Evolutionary conservation across 2,329 filamentous ascomycete genomes (phyloP), one percentile per base, ranked within the genome.

Genomic region (Arthrobotrys musiformis): DNA sequence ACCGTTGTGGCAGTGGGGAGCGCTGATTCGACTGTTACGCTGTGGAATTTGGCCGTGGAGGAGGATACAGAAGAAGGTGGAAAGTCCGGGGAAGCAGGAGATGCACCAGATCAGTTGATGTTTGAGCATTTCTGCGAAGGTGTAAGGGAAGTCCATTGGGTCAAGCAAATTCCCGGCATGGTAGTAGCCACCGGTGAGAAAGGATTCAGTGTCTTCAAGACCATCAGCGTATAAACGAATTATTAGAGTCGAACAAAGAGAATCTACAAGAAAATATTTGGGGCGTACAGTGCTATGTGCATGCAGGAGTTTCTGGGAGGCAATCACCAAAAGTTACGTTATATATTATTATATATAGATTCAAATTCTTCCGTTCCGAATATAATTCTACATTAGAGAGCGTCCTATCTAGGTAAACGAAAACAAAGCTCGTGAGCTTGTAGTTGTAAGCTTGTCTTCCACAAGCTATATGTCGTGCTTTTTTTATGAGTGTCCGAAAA

Each of bases 1-100:
- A 96, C 92, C 83, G 96, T 98, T 81, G 90, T 99, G 15, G 92
- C 93, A 1, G 93, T 98, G 46, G 94, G 93, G 22, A 93, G 93
- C 0, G 95, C 91, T 50, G 95, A 99, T 84, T 94, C 94, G 85
- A 98, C 94, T 0, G 89, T 98, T 33, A 97, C 95, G 0, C 85
- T 98, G 33, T 98, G 95, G 95, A 95, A 99, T 88, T 84, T 99
- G 82, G 93, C 94, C 0, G 95, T 98, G 70, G 95, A 99, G 86
- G 83, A 98, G 78, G 95, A 99, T 81, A 95, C 98, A 82, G 95
- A 99, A 84, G 95, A 98, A 87, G 96, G 42, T 42, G 69, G 69
- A 8, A 73, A 66, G 40, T 94, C 92, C 2, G 93, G 91, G 0
- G 93, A 93, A 64, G 90, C 94, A 44, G 90, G 92, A 82, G 94